These are phyloP conservation scores for Truncatella angustata DNA, from an alignment of 2,329 filamentous ascomycete species.

Conservation along the genomic window DNA sequence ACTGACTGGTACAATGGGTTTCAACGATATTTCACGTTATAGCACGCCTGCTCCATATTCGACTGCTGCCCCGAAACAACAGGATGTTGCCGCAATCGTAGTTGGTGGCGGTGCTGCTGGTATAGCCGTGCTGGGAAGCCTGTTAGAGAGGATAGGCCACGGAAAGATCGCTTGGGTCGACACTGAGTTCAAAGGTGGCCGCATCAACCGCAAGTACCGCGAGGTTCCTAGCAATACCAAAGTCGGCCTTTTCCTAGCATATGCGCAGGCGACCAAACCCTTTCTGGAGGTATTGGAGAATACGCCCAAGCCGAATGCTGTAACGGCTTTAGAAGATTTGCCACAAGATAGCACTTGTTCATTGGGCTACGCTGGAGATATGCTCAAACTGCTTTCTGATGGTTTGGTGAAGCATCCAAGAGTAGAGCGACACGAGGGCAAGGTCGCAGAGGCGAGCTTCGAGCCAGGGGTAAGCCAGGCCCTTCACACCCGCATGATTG, in stretches of 20 bases:
- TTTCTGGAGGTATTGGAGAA: conserved; percentile 50
- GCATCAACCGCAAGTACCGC: conserved; percentile 53
- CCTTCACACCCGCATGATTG: background rate
- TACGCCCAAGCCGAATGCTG: conserved; percentile 50
- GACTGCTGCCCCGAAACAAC: background rate
- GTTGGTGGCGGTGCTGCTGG: conserved; percentile 59
- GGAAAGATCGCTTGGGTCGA: conserved; percentile 59
- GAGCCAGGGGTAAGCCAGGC: background rate
- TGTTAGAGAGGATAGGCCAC: conserved; percentile 49
- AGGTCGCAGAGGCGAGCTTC: conserved; percentile 23
- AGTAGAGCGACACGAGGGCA: conserved; percentile 36
- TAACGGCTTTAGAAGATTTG: conserved; percentile 50
- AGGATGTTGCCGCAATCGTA: conserved; percentile 42
- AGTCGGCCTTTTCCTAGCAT: conserved; percentile 56
- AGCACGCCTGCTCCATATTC: background rate
- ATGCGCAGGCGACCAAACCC: conserved; percentile 49
- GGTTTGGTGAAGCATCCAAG: conserved; percentile 39
- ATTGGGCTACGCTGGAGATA: conserved; percentile 56
- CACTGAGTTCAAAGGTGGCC: conserved; percentile 50
- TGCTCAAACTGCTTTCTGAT: conserved; percentile 43
- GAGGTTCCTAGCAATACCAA: conserved; percentile 64
- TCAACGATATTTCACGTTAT: conserved; percentile 2
- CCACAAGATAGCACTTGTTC: conserved; percentile 56
- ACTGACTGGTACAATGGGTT: background rate
- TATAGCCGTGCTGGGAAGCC: conserved; percentile 59